Evolutionary conservation across 495 filamentous ascomycete genomes (phyloP).

Genomic region (Trichoderma erinaceum): DNA sequence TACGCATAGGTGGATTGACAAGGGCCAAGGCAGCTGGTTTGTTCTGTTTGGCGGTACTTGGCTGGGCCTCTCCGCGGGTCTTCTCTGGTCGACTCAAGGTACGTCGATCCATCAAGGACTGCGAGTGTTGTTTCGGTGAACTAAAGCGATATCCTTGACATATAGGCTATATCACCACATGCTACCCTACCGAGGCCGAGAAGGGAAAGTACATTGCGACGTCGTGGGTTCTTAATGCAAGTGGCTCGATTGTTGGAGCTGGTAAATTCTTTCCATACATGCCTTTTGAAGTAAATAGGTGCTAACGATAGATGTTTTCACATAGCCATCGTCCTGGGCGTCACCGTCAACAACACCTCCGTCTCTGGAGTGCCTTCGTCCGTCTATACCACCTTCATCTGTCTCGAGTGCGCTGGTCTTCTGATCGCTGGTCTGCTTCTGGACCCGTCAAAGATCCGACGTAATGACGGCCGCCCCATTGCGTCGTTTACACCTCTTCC

Average conservation of each 20-base stretch:
- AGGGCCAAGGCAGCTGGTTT: background rate
- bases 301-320: no score
- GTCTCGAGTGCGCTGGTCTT: constrained; percentile 3
- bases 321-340: constrained; percentile 6
- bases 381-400: constrained; percentile 5
- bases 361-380: constrained; percentile 8
- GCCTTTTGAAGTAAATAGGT: background rate
- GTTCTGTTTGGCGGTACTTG: constrained; percentile 2
- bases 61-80: constrained; percentile 1
- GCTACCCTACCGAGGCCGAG: constrained; percentile 7
- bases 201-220: constrained; percentile 11
- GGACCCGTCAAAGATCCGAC: background rate
- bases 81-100: constrained; percentile 9
- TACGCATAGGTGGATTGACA: constrained; percentile 1
- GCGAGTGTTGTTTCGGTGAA: no score
- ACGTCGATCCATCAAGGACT: background rate
- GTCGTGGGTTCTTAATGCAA: constrained; percentile 1
- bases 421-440: background rate
- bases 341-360: constrained; percentile 6
- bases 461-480: constrained; percentile 2
- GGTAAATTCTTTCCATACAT: background rate
- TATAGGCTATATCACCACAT: constrained; percentile 4
- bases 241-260: background rate
- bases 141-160: no score
- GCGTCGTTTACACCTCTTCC: constrained; percentile 3